Conservation (phyloP, 78 protist genomes). For the Monocercomonoides exilis region DNA sequence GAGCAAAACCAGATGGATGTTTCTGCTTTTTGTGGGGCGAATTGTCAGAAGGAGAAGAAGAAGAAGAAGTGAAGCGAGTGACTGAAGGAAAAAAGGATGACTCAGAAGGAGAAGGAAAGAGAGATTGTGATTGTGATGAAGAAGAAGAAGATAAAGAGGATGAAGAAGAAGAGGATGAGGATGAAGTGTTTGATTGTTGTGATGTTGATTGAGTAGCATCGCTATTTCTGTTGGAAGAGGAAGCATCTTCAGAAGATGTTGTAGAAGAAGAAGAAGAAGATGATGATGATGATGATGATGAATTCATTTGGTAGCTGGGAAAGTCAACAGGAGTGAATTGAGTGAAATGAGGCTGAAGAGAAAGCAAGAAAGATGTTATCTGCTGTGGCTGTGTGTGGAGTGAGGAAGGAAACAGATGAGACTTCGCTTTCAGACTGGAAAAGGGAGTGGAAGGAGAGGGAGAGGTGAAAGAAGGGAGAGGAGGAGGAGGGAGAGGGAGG, state of each 20-base stretch:
- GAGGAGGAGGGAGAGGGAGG: not conserved
- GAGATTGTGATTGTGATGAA: not conserved
- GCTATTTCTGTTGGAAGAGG: not conserved
- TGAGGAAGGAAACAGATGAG: not conserved
- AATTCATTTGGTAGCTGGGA: too few species aligned
- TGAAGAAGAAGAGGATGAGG: not conserved
- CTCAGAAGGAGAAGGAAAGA: not conserved
- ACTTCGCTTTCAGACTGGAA: not conserved
- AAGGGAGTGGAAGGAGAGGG: not conserved
- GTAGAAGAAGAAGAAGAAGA: slow-evolving; percentile 1
- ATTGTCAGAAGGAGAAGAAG: not conserved
- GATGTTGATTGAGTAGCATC: not conserved
- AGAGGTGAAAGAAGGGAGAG: not conserved
- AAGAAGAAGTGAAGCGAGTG: not conserved
- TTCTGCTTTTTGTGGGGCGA: too few species aligned
- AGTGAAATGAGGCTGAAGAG: not conserved
- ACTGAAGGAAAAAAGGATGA: not conserved
- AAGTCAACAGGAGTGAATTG: not conserved
- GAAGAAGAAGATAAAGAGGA: not conserved
- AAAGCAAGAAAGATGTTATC: not conserved
- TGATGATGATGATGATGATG: not conserved
- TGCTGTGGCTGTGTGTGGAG: not conserved
- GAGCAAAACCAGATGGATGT: not conserved
- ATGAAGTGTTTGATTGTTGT: not conserved
- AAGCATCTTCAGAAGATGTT: not conserved